phyloP scores from a whole-genome alignment of 495 filamentous ascomycete genomes.

The Neurospora sp. region DNA sequence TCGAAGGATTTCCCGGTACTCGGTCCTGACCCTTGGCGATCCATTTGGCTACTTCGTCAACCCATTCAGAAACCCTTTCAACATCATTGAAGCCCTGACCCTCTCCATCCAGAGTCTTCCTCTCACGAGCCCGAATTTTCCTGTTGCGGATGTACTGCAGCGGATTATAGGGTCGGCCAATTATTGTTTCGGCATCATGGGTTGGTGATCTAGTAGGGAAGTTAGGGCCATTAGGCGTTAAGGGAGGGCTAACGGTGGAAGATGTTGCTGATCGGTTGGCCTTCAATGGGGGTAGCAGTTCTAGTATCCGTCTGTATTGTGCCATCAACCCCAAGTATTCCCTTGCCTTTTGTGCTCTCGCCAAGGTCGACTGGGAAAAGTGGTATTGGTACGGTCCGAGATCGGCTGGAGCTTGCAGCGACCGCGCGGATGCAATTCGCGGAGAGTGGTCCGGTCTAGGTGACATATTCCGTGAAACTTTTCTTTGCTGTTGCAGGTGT shows the following conservation, averaged over 20 bases:
- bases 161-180: constrained; percentile 69
- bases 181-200: constrained; percentile 8
- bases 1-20: constrained; percentile 37
- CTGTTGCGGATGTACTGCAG: constrained; percentile 81
- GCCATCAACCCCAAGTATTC: constrained; percentile 67
- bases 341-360: constrained; percentile 67
- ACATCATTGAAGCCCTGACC: constrained; percentile 69
- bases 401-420: constrained; percentile 36
- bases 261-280: constrained; percentile 21
- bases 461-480: constrained; percentile 47
- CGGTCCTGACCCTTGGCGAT: constrained; percentile 23
- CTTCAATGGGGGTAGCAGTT: constrained; percentile 62
- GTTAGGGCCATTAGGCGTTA: constrained; percentile 19
- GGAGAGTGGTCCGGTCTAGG: constrained; percentile 39
- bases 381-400: constrained; percentile 41
- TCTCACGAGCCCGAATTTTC: constrained; percentile 63
- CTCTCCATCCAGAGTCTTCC: constrained; percentile 57
- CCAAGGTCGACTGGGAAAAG: constrained; percentile 69
- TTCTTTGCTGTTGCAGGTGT: constrained; percentile 55
- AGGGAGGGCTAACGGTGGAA: constrained; percentile 18
- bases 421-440: constrained; percentile 23
- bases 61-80: constrained; percentile 58
- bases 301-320: constrained; percentile 69
- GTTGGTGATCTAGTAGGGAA: constrained; percentile 5
- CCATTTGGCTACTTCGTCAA: constrained; percentile 53